Conservation (phyloP, 768 basidiomycete species). For the Rhodocollybia butyracea region DNA sequence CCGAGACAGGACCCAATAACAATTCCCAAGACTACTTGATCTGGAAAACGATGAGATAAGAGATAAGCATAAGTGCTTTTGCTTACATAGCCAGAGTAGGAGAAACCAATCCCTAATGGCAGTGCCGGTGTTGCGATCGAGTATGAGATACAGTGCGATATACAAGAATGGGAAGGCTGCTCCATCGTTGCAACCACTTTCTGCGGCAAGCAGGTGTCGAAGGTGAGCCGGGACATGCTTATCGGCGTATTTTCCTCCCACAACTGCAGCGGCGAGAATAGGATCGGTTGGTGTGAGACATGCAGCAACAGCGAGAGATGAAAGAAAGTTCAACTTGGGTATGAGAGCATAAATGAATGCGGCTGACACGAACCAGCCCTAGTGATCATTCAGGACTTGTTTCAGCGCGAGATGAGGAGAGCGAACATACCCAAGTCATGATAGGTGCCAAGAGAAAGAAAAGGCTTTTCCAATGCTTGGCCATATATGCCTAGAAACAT, state of each 20-base stretch:
- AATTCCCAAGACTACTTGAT: conserved; percentile 74
- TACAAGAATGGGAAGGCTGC: conserved; percentile 95
- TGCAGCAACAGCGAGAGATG: conserved; percentile 86
- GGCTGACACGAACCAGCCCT: conserved; percentile 95
- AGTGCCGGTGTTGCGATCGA: conserved; percentile 57
- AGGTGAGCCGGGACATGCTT: conserved; percentile 92
- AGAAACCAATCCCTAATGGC: conserved; percentile 90
- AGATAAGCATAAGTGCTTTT: background rate
- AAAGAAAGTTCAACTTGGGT: conserved; percentile 86
- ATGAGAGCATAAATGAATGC: conserved; percentile 90
- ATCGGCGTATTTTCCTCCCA: conserved; percentile 96
- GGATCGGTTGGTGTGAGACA: conserved; percentile 95
- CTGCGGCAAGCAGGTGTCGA: conserved; percentile 61
- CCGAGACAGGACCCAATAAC: conserved; percentile 76
- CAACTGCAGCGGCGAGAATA: conserved; percentile 87
- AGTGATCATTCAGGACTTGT: conserved; percentile 12
- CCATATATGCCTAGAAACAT: conserved; percentile 84
- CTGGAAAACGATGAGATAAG: conserved; percentile 32
- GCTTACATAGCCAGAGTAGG: conserved; percentile 80
- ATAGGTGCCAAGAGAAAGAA: conserved; percentile 79
- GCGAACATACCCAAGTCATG: conserved; percentile 67
- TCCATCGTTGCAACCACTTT: conserved; percentile 95
- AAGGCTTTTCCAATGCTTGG: conserved; percentile 88
- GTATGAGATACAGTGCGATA: conserved; percentile 81
- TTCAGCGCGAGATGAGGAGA: conserved; percentile 7